Evolutionary conservation across 495 filamentous ascomycete genomes (phyloP).

Genomic region (Rostrohypoxylon terebratum): DNA sequence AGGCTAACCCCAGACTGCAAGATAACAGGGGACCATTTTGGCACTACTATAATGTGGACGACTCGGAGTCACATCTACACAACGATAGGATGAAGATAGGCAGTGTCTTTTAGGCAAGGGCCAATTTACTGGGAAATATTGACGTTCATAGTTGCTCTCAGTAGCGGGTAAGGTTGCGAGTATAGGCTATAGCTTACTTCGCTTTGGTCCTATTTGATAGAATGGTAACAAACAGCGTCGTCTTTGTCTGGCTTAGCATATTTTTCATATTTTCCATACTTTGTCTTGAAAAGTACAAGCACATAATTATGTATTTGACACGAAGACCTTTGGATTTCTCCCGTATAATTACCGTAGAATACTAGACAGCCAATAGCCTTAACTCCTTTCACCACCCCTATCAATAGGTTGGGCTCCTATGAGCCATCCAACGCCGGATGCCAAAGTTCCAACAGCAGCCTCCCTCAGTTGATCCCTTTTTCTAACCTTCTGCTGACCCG

Average conservation of each 20-base stretch:
- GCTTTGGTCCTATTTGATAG: not conserved
- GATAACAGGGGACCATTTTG: not conserved
- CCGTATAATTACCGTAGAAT: not conserved
- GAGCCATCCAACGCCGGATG: slow-evolving; percentile 87
- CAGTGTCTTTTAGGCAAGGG: not conserved
- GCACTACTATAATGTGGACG: slow-evolving; percentile 7
- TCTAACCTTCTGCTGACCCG: slow-evolving; percentile 65
- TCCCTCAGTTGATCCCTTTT: slow-evolving; percentile 87
- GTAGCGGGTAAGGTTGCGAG: not conserved
- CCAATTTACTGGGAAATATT: not conserved
- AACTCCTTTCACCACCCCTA: slow-evolving; percentile 38
- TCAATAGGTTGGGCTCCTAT: slow-evolving; percentile 69
- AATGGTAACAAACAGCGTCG: not conserved
- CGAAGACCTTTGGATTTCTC: too few species aligned
- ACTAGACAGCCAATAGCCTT: not conserved
- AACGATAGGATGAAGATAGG: not conserved
- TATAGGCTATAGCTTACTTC: not conserved
- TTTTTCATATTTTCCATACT: too few species aligned
- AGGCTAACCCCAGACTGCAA: not conserved
- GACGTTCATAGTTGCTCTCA: not conserved
- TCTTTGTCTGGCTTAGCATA: not conserved
- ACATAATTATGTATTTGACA: too few species aligned
- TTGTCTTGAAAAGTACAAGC: too few species aligned
- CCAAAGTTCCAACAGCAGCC: slow-evolving; percentile 77
- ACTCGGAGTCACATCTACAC: slow-evolving; percentile 1